These are phyloP conservation scores for Sporobolomyces pararoseus DNA, from an alignment of 768 basidiomycete species.

Conservation along the genomic window DNA sequence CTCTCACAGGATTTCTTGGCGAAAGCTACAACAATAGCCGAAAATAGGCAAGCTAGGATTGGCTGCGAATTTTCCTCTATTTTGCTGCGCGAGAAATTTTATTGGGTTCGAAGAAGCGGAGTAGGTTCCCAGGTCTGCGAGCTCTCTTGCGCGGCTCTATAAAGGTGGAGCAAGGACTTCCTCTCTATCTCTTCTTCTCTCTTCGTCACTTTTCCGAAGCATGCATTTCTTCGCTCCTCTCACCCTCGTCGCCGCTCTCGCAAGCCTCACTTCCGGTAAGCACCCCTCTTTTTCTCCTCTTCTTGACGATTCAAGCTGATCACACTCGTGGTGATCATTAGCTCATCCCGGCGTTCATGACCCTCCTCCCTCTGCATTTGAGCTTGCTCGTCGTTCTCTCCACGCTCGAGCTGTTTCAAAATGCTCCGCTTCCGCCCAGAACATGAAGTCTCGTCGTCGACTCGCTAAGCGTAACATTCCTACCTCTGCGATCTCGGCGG, in stretches of 20 bases:
- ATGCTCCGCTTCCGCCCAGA: not conserved
- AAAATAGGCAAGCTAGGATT: no score
- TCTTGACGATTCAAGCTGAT: not conserved
- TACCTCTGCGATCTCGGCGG: slow-evolving; percentile 7
- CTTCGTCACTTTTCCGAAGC: not conserved
- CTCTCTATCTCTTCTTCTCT: no score
- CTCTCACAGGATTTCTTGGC: no score
- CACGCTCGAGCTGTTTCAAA: slow-evolving; percentile 11
- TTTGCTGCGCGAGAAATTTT: no score
- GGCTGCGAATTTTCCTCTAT: no score
- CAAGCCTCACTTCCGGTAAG: not conserved
- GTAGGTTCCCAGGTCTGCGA: no score
- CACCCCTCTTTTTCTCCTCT: not conserved
- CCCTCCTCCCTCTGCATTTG: not conserved
- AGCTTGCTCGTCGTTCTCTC: slow-evolving; percentile 3
- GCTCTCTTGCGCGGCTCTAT: no score
- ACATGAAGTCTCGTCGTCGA: slow-evolving; percentile 9
- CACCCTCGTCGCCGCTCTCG: not conserved
- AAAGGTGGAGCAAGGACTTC: no score
- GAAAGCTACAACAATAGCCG: no score
- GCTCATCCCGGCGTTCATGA: slow-evolving; percentile 18
- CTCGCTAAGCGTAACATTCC: slow-evolving; percentile 26
- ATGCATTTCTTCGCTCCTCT: not conserved
- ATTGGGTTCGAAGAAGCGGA: no score
- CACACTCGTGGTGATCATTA: not conserved